Conservation (phyloP, 148 eudicot species). For the Fagopyrum tataricum region DNA sequence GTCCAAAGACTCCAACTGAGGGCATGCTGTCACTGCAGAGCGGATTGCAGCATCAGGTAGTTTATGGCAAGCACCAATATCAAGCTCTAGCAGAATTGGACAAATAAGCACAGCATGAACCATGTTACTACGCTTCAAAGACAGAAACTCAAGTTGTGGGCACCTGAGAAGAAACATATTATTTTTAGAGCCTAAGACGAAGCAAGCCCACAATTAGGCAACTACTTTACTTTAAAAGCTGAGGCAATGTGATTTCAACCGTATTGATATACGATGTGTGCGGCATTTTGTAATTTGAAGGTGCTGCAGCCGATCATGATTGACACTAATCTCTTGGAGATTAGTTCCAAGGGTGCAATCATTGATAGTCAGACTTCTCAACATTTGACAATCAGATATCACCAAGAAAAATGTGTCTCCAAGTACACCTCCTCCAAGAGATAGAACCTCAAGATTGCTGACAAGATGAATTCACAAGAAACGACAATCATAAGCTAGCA, state of each 20-base stretch:
- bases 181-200: not conserved
- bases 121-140: constrained; percentile 66
- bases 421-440: constrained; percentile 48
- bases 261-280: constrained; percentile 45
- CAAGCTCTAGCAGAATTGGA: constrained; percentile 57
- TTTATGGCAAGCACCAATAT: constrained; percentile 68
- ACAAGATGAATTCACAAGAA: constrained; percentile 2
- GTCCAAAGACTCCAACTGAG: constrained; percentile 54
- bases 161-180: constrained; percentile 35
- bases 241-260: constrained; percentile 25
- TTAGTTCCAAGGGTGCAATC: constrained; percentile 53
- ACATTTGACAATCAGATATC: constrained; percentile 41
- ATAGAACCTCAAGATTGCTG: constrained; percentile 59
- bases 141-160: constrained; percentile 52
- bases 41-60: constrained; percentile 63
- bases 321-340: constrained; percentile 45
- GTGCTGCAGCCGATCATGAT: constrained; percentile 40
- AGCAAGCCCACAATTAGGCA: not conserved
- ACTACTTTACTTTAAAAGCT: not conserved
- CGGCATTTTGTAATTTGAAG: constrained; percentile 57
- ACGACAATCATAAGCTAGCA: constrained; percentile 5
- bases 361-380: constrained; percentile 44
- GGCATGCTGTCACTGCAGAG: constrained; percentile 54
- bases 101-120: constrained; percentile 57
- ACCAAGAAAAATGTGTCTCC: constrained; percentile 50